Evolutionary conservation across 495 filamentous ascomycete species (phyloP).

Genomic region (Talaromyces liani): DNA sequence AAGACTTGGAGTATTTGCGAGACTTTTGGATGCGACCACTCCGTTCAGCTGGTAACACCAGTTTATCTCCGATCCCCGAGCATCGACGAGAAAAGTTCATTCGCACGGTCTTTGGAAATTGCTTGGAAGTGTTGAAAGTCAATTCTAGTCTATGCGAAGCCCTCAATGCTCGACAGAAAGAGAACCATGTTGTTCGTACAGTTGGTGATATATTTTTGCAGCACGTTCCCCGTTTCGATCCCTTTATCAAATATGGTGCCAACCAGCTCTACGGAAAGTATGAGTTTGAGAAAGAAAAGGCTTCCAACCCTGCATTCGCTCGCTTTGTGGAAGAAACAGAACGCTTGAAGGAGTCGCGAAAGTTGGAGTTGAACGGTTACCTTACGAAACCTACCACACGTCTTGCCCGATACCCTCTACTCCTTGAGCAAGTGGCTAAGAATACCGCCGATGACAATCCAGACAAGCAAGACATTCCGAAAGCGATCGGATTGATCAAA

Average conservation of each 20-base stretch:
- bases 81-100: slow-evolving; percentile 84
- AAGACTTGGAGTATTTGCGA: slow-evolving; percentile 94
- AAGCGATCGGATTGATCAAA: slow-evolving; percentile 75
- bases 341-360: slow-evolving; percentile 89
- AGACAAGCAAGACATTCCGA: slow-evolving; percentile 86
- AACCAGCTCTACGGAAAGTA: slow-evolving; percentile 96
- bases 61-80: slow-evolving; percentile 79
- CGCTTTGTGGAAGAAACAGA: slow-evolving; percentile 97
- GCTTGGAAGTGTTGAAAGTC: slow-evolving; percentile 86
- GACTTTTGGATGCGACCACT: slow-evolving; percentile 99
- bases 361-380: slow-evolving; percentile 96
- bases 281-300: slow-evolving; percentile 94
- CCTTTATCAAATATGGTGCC: slow-evolving; percentile 94
- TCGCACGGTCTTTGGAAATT: slow-evolving; percentile 90
- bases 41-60: slow-evolving; percentile 55
- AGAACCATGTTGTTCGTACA: slow-evolving; percentile 77
- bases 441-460: slow-evolving; percentile 79
- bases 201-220: slow-evolving; percentile 93
- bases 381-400: slow-evolving; percentile 96
- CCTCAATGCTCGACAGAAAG: slow-evolving; percentile 83
- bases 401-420: slow-evolving; percentile 87
- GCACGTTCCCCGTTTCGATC: slow-evolving; percentile 84
- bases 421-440: slow-evolving; percentile 88
- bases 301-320: slow-evolving; percentile 74
- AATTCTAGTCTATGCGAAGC: slow-evolving; percentile 81